Conservation (phyloP, 108 stramenopile genomes). For the Pseudonitzschia multistriata region DNA sequence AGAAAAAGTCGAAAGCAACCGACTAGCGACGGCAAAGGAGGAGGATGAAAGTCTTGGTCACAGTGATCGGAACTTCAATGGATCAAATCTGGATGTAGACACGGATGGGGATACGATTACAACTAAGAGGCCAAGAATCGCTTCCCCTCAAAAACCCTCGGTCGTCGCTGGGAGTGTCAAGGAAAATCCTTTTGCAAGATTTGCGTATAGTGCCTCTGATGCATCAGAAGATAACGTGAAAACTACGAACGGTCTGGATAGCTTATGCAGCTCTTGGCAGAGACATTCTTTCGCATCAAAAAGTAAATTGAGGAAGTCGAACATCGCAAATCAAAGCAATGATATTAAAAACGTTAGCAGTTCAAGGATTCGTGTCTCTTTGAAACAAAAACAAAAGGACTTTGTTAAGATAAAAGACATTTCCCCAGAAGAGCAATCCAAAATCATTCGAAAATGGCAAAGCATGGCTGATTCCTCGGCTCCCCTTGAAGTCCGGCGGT, state of each 20-base stretch:
- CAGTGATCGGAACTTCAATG: neutral
- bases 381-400: constrained; percentile 9
- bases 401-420: constrained; percentile 19
- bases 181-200: constrained; percentile 54
- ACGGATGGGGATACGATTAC: no score
- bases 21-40: neutral
- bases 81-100: no score
- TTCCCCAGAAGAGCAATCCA: constrained; percentile 26
- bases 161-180: neutral
- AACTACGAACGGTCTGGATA: neutral
- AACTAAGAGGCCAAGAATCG: neutral
- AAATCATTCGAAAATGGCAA: constrained; percentile 59
- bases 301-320: neutral
- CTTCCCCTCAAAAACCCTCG: neutral
- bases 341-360: neutral
- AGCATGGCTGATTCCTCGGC: constrained; percentile 46
- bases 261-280: neutral
- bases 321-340: neutral
- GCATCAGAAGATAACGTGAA: neutral
- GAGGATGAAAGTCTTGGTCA: neutral
- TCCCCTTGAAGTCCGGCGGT: constrained; percentile 55
- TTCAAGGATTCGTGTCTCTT: neutral
- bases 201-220: constrained; percentile 29
- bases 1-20: neutral
- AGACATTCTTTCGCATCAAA: neutral